A percentile compares a stretch with the other conserved stretches of the same genome.
These are phyloP conservation scores for Fusarium chaquense DNA, from an alignment of 2,329 filamentous ascomycete genomes.

Conservation along the genomic window DNA sequence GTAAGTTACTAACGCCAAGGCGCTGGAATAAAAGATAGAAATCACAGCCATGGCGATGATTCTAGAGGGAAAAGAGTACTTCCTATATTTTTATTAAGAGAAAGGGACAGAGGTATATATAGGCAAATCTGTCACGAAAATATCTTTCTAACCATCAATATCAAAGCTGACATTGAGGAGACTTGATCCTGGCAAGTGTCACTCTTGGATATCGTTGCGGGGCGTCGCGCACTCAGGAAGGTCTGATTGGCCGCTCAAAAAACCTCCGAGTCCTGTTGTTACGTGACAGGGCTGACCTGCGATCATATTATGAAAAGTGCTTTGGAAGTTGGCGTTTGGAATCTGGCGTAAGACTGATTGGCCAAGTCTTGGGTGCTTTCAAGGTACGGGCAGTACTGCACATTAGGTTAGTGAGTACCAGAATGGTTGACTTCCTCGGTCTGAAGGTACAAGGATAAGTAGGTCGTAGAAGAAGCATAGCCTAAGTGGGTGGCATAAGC, in stretches of 20 bases:
- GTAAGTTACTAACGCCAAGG: neutral
- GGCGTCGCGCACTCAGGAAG: neutral
- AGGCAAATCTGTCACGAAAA: neutral
- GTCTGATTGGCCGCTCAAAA: neutral
- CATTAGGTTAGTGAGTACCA: no score
- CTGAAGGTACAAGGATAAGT: no score
- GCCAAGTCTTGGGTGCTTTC: neutral
- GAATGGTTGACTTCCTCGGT: no score
- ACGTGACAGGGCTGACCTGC: no score
- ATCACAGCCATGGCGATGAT: neutral
- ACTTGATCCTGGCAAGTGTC: neutral
- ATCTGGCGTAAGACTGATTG: no score
- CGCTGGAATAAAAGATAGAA: neutral
- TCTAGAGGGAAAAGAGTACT: neutral
- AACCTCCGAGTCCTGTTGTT: no score
- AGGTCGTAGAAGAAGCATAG: no score
- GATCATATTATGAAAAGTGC: neutral
- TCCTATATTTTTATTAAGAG: fast-evolving
- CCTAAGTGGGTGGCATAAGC: no score
- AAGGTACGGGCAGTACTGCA: no score
- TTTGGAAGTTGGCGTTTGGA: neutral
- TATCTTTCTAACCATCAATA: neutral
- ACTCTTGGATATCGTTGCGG: neutral
- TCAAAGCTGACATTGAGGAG: neutral
- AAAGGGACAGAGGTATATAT: neutral